Conservation (phyloP, 768 basidiomycete species). For the Naematelia encephala region DNA sequence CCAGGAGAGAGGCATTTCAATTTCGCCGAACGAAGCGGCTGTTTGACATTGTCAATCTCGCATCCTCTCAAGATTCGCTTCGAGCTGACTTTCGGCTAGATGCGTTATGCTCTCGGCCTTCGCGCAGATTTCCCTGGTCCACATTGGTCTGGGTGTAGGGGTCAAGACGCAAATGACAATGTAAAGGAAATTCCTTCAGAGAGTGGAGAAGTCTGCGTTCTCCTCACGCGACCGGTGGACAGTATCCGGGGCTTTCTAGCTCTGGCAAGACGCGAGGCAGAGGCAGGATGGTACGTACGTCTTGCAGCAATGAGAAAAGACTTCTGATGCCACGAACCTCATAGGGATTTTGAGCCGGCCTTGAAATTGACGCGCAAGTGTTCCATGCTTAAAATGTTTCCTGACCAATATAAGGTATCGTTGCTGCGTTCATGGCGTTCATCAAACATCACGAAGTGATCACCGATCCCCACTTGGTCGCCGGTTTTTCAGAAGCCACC, state of each 20-base stretch:
- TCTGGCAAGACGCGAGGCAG: conserved; percentile 32
- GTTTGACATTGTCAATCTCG: conserved; percentile 25
- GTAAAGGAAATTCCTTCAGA: neutral
- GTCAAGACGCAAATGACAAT: neutral
- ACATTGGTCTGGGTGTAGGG: conserved; percentile 26
- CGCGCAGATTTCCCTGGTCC: conserved; percentile 13
- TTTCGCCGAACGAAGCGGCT: conserved; percentile 26
- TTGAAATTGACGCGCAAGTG: conserved; percentile 27
- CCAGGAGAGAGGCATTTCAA: conserved; percentile 27
- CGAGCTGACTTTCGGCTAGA: conserved; percentile 9
- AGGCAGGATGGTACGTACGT: conserved; percentile 26
- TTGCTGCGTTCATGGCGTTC: conserved; percentile 33
- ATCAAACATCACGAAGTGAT: conserved; percentile 29
- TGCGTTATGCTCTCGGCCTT: conserved; percentile 25
- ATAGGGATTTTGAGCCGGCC: conserved; percentile 37
- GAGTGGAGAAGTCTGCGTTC: conserved; percentile 25
- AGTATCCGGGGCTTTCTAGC: conserved; percentile 40
- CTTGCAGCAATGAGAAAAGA: neutral
- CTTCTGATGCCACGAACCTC: neutral
- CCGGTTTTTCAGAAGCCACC: conserved; percentile 10
- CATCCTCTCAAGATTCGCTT: neutral
- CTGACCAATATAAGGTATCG: conserved; percentile 21
- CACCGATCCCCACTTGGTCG: conserved; percentile 11
- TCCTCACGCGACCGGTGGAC: conserved; percentile 21
- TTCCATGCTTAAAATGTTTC: neutral